A percentile compares a stretch with the other conserved stretches of the same genome.
Evolutionary conservation across 768 basidiomycete species (phyloP).

Genomic region (Tricholoma hemisulphureum): DNA sequence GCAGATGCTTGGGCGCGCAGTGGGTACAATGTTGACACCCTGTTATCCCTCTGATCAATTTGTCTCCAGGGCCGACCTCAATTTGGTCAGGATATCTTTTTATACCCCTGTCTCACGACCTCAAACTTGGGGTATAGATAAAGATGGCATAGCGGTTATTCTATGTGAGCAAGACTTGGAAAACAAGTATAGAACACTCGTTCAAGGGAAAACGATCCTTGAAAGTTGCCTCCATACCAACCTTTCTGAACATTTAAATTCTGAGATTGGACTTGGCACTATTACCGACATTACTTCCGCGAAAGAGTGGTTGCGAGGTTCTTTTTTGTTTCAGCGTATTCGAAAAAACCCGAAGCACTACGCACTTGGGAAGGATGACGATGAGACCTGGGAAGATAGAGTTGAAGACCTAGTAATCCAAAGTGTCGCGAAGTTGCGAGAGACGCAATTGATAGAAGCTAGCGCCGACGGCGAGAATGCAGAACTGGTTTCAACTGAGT

Average conservation of each 20-base stretch:
- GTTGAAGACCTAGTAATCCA: constrained; percentile 73
- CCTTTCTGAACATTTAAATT: constrained; percentile 89
- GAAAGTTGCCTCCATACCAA: constrained; percentile 85
- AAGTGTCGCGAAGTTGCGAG: constrained; percentile 57
- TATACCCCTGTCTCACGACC: not conserved
- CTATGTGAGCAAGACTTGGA: constrained; percentile 75
- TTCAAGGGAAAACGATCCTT: constrained; percentile 70
- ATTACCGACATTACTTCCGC: constrained; percentile 70
- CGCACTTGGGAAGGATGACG: constrained; percentile 51
- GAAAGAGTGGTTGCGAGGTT: constrained; percentile 77
- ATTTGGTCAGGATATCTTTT: constrained; percentile 53
- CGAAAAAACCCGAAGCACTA: constrained; percentile 83
- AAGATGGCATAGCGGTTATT: constrained; percentile 80
- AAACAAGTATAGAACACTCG: constrained; percentile 66
- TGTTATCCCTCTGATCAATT: not conserved
- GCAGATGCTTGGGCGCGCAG: constrained; percentile 96
- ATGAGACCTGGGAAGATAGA: constrained; percentile 66
- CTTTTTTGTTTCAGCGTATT: constrained; percentile 87
- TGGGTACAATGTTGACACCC: constrained; percentile 33
- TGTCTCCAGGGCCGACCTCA: constrained; percentile 78
- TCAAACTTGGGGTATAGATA: constrained; percentile 46
- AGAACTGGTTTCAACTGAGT: constrained; percentile 62
- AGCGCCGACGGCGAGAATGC: constrained; percentile 34
- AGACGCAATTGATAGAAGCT: constrained; percentile 58
- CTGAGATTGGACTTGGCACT: constrained; percentile 86